A percentile compares a stretch with the other conserved stretches of the same genome.
phyloP scores from a whole-genome alignment of 2,329 filamentous ascomycete species.

The Epicoccum nigrum region DNA sequence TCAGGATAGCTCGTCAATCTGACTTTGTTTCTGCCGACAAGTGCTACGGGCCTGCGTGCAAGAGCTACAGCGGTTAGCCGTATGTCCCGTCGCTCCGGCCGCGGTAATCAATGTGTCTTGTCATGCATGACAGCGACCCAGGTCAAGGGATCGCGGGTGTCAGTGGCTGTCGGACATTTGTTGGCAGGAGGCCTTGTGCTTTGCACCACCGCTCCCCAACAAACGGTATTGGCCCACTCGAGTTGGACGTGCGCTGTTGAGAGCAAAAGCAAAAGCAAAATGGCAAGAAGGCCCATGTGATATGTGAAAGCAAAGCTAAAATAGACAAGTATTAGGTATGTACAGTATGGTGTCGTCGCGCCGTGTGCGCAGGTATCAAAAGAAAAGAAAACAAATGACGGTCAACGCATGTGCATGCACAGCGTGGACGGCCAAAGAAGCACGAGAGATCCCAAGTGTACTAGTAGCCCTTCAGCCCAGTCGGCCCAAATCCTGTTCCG shows the following conservation, averaged over 20 bases:
- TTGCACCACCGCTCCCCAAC: not conserved
- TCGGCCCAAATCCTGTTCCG: not conserved
- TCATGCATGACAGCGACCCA: slow-evolving; percentile 7
- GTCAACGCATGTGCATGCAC: not conserved
- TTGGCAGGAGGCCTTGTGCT: not conserved
- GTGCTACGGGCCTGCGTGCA: slow-evolving; percentile 3
- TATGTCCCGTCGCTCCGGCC: slow-evolving; percentile 1
- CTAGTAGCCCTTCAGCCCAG: not conserved
- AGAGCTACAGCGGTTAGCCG: not conserved
- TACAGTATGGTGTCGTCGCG: slow-evolving; percentile 5
- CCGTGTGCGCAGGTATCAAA: slow-evolving; percentile 16
- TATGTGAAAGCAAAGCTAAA: not conserved
- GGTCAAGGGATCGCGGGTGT: not conserved
- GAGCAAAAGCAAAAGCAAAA: not conserved
- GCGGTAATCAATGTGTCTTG: slow-evolving; percentile 1
- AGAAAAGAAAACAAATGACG: not conserved
- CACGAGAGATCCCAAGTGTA: slow-evolving; percentile 6
- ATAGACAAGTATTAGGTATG: slow-evolving; percentile 7
- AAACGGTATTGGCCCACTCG: no score
- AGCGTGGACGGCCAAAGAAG: not conserved
- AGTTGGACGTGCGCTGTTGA: not conserved
- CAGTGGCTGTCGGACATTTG: slow-evolving; percentile 7
- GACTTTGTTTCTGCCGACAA: not conserved
- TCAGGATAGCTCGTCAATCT: not conserved
- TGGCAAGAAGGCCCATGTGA: not conserved